phyloP scores from a whole-genome alignment of 768 basidiomycete genomes.

The Hypsizygus marmoreus region DNA sequence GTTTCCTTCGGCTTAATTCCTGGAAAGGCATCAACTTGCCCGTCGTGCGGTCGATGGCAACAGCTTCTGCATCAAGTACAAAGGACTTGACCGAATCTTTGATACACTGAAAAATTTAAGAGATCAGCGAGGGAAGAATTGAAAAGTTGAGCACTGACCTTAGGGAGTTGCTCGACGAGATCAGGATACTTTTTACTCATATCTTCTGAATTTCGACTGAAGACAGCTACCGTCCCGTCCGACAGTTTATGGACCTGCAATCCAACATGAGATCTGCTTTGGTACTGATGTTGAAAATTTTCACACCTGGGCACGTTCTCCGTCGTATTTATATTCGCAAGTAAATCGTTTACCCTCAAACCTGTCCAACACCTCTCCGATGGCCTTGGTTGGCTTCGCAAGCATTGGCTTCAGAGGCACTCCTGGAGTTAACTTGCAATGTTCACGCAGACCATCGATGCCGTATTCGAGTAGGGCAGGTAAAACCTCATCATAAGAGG shows the following conservation, averaged over 20 bases:
- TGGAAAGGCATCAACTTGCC: slow-evolving; percentile 96
- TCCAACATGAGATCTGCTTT: not conserved
- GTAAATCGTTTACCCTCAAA: slow-evolving; percentile 96
- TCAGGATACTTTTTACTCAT: slow-evolving; percentile 99
- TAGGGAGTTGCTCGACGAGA: slow-evolving; percentile 90
- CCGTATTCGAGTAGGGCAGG: slow-evolving; percentile 86
- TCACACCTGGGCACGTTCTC: slow-evolving; percentile 89
- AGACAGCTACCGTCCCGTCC: slow-evolving; percentile 85
- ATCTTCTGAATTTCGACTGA: slow-evolving; percentile 97
- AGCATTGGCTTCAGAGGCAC: slow-evolving; percentile 98
- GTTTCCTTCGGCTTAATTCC: slow-evolving; percentile 90
- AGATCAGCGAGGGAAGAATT: slow-evolving; percentile 6
- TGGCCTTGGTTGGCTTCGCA: slow-evolving; percentile 98
- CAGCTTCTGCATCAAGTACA: slow-evolving; percentile 95
- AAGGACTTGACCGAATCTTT: slow-evolving; percentile 84
- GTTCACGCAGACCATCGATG: slow-evolving; percentile 63
- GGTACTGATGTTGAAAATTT: not conserved
- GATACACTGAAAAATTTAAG: slow-evolving; percentile 70
- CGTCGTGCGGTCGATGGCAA: slow-evolving; percentile 86
- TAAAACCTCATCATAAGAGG: slow-evolving; percentile 88
- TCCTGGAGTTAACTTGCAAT: slow-evolving; percentile 92
- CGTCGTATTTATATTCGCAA: slow-evolving; percentile 99
- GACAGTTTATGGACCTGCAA: slow-evolving; percentile 80
- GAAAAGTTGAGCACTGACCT: slow-evolving; percentile 45
- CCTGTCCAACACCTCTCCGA: slow-evolving; percentile 94